phyloP scores from a whole-genome alignment of 2,329 filamentous ascomycete genomes.

The Fusarium sulawesiense region DNA sequence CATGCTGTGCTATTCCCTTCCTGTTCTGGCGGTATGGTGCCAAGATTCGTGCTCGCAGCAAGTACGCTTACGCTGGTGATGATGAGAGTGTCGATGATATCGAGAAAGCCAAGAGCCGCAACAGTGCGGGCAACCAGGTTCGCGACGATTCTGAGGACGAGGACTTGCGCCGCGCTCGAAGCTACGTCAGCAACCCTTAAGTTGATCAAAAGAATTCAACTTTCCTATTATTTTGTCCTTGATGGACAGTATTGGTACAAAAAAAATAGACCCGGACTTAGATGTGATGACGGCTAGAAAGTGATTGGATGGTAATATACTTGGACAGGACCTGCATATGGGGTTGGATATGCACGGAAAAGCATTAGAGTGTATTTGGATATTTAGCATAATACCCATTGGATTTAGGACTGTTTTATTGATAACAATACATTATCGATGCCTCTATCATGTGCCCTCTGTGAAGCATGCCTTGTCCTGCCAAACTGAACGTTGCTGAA shows the following conservation, averaged over 20 bases:
- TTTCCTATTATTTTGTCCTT: background rate
- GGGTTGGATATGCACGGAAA: conserved; percentile 12
- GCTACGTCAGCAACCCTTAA: conserved; percentile 61
- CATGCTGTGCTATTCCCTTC: conserved; percentile 85
- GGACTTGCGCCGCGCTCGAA: conserved; percentile 57
- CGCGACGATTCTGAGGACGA: conserved; percentile 51
- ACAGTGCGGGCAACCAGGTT: conserved; percentile 39
- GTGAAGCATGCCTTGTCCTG: conserved; percentile 5
- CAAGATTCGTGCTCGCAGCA: conserved; percentile 73
- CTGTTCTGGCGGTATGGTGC: conserved; percentile 84
- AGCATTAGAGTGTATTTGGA: conserved; percentile 26
- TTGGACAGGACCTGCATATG: conserved; percentile 20
- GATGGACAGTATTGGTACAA: background rate
- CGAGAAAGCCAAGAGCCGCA: conserved; percentile 51
- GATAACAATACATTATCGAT: conserved; percentile 7
- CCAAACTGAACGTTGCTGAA: conserved; percentile 2
- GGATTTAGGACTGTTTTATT: conserved; percentile 24
- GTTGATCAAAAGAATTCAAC: background rate
- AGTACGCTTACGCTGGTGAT: conserved; percentile 77
- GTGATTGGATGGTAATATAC: conserved; percentile 22
- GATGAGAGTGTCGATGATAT: conserved; percentile 55
- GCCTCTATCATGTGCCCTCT: conserved; percentile 12
- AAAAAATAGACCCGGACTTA: conserved; percentile 14
- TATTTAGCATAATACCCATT: conserved; percentile 43
- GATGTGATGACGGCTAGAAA: conserved; percentile 1